These are phyloP conservation scores for Ceratonia siliqua DNA, from an alignment of 306 rosid genomes.

Conservation along the genomic window DNA sequence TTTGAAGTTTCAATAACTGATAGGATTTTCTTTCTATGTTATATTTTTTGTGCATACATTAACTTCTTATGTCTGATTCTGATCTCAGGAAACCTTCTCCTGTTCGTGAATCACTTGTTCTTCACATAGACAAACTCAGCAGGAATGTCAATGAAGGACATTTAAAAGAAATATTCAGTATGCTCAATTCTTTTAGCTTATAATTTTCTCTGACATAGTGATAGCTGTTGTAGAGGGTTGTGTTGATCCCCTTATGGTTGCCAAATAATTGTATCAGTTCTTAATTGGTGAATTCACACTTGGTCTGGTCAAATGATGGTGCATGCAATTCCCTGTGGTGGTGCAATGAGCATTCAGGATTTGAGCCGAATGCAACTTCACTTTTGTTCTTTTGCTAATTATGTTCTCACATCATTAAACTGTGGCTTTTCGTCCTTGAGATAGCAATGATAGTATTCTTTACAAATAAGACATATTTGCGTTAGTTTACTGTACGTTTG, in stretches of 20 bases:
- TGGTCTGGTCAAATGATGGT: not conserved
- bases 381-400: not conserved
- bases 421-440: not conserved
- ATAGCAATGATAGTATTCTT: conserved; percentile 16
- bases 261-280: not conserved
- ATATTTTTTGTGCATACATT: not conserved
- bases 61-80: conserved; percentile 8
- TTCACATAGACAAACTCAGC: conserved; percentile 77
- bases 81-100: conserved; percentile 83
- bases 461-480: not conserved
- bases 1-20: not conserved
- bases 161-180: conserved; percentile 84
- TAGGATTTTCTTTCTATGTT: not conserved
- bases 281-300: not conserved
- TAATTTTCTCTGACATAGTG: conserved; percentile 12
- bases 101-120: conserved; percentile 76
- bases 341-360: conserved; percentile 4
- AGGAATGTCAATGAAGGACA: conserved; percentile 96
- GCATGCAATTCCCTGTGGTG: not conserved
- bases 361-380: not conserved
- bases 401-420: not conserved
- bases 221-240: not conserved
- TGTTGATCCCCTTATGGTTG: not conserved
- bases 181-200: conserved; percentile 34
- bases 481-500: not conserved